Conservation (phyloP, 108 stramenopile species). For the Nannochloropsis oceanica region DNA sequence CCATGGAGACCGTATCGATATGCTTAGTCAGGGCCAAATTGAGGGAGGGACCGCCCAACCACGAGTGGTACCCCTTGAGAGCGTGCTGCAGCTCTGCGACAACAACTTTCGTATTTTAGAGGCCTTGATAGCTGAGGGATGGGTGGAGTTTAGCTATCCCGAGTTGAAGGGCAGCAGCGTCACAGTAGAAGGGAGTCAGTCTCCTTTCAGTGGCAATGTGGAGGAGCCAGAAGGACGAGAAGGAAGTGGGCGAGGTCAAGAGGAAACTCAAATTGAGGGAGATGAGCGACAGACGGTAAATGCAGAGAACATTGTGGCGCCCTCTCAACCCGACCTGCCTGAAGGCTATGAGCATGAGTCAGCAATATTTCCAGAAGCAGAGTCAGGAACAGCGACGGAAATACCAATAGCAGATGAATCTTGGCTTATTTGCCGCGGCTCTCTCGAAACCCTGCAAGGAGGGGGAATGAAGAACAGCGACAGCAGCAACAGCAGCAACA, state of each 20-base stretch:
- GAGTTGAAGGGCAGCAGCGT: not conserved
- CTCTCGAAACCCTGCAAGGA: not conserved
- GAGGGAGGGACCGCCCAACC: not conserved
- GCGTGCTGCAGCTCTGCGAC: not conserved
- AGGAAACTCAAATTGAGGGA: not conserved
- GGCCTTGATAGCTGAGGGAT: not conserved
- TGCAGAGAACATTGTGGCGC: not conserved
- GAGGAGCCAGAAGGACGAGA: not conserved
- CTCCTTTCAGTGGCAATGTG: not conserved
- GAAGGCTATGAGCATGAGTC: not conserved
- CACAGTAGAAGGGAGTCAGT: too few species aligned
- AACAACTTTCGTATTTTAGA: not conserved
- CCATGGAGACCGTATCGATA: not conserved
- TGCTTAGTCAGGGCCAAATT: not conserved
- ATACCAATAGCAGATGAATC: too few species aligned
- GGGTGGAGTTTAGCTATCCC: not conserved
- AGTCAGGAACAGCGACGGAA: not conserved
- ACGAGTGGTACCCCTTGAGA: not conserved
- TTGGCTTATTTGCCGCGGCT: not conserved
- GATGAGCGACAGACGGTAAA: not conserved
- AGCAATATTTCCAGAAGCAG: not conserved
- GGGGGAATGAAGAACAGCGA: not conserved
- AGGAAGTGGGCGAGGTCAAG: not conserved
- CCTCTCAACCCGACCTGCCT: not conserved
- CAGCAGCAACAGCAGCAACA: not conserved